A percentile compares a stretch with the other conserved stretches of the same genome.
Conservation (phyloP, 2,329 filamentous ascomycete genomes). For the Fusarium devonianum region DNA sequence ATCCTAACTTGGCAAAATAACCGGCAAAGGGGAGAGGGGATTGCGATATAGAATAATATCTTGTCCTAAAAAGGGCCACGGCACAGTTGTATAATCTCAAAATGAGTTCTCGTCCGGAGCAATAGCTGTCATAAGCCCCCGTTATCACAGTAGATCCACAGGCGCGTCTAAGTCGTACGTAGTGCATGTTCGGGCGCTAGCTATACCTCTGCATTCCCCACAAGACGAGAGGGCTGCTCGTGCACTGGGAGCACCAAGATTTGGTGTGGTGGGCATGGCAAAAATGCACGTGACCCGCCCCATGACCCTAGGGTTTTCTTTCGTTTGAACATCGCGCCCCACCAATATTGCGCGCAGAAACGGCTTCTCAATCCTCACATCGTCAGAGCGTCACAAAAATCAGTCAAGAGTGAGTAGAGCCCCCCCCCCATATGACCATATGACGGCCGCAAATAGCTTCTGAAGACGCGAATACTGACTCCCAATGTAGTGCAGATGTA, state of each 20-base stretch:
- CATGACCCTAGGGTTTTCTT: constrained; percentile 49
- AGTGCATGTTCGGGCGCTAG: too few species aligned
- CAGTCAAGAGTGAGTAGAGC: constrained; percentile 65
- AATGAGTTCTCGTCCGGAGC: background rate
- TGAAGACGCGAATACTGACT: constrained; percentile 36
- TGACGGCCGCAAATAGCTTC: constrained; percentile 12
- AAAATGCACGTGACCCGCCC: constrained; percentile 42
- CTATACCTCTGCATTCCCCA: background rate
- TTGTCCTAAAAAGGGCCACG: background rate
- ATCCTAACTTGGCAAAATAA: constrained; percentile 47
- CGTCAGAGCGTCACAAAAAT: constrained; percentile 59
- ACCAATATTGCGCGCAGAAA: constrained; percentile 54
- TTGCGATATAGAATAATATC: background rate
- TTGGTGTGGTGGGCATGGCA: constrained; percentile 10
- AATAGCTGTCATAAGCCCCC: constrained; percentile 6
- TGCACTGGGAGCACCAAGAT: background rate
- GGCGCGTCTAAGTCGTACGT: background rate
- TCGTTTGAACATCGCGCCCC: constrained; percentile 47
- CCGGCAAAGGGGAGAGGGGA: constrained; percentile 1
- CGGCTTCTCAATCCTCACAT: constrained; percentile 50
- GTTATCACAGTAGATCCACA: background rate
- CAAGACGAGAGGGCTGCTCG: background rate
- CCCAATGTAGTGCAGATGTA: constrained; percentile 82
- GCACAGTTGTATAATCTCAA: background rate
- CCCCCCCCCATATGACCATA: constrained; percentile 12